Conservation (phyloP, 768 basidiomycete genomes). For the Dacryopinax spathularia region DNA sequence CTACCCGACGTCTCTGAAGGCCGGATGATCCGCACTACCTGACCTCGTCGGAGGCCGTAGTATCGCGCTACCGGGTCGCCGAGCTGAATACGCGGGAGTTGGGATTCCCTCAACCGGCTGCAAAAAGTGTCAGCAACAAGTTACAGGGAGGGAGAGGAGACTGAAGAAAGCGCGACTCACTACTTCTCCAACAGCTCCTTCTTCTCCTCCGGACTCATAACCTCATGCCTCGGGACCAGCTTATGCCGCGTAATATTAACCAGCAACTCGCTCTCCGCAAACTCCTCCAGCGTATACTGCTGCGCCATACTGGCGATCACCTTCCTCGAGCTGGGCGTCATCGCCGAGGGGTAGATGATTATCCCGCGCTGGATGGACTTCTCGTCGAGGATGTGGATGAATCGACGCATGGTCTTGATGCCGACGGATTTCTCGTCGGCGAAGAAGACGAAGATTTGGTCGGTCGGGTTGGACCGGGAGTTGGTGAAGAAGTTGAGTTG, state of each 20-base stretch:
- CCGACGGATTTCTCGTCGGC: slow-evolving; percentile 92
- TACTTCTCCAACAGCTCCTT: slow-evolving; percentile 76
- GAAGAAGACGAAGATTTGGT: slow-evolving; percentile 89
- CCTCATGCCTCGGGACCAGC: slow-evolving; percentile 84
- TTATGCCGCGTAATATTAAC: slow-evolving; percentile 97
- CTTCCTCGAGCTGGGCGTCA: slow-evolving; percentile 95
- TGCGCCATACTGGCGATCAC: slow-evolving; percentile 82
- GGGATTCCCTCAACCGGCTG: slow-evolving; percentile 95
- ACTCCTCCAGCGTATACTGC: slow-evolving; percentile 84
- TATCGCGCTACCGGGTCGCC: slow-evolving; percentile 97
- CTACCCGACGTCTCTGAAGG: slow-evolving; percentile 93
- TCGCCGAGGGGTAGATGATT: slow-evolving; percentile 88
- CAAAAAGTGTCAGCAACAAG: slow-evolving; percentile 8
- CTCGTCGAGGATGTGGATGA: slow-evolving; percentile 81
- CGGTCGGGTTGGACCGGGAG: slow-evolving; percentile 43
- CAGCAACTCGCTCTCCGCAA: slow-evolving; percentile 87
- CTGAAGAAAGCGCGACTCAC: slow-evolving; percentile 38
- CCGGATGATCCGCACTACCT: slow-evolving; percentile 96
- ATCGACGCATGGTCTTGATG: slow-evolving; percentile 93
- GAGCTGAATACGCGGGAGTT: slow-evolving; percentile 90
- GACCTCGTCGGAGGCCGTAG: slow-evolving; percentile 86
- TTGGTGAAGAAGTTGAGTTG: slow-evolving; percentile 85
- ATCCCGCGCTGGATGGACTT: slow-evolving; percentile 81
- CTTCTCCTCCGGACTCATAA: slow-evolving; percentile 77
- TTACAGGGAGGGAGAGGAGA: neutral